Percentiles rank a stretch among this genome's conserved stretches.
These are phyloP conservation scores for Beauveria australis DNA, from an alignment of 2,329 filamentous ascomycete genomes.

Conservation along the genomic window DNA sequence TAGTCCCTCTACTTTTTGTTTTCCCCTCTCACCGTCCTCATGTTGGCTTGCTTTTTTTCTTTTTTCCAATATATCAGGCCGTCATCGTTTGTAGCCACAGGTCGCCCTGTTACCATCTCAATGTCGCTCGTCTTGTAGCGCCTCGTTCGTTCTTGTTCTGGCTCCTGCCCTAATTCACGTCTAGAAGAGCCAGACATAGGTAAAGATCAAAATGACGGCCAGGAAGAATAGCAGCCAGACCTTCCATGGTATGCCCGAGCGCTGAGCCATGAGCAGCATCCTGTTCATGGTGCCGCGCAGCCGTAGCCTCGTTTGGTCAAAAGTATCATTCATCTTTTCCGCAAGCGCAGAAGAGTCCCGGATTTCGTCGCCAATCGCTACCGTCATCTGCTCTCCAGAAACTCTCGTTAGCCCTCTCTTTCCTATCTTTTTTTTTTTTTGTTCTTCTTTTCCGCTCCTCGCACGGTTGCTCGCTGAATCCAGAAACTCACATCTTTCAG, in stretches of 20 bases:
- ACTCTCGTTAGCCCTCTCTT: slow-evolving; percentile 9
- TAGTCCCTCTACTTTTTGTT: neutral
- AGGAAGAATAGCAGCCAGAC: slow-evolving; percentile 88
- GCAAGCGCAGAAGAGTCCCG: slow-evolving; percentile 79
- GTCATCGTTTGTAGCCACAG: neutral
- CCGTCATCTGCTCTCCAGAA: slow-evolving; percentile 57
- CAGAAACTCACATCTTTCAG: slow-evolving; percentile 68
- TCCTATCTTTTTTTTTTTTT: neutral
- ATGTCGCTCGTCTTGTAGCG: neutral
- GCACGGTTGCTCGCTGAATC: neutral
- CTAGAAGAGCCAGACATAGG: slow-evolving; percentile 85
- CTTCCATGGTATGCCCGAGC: slow-evolving; percentile 91
- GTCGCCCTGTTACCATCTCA: neutral
- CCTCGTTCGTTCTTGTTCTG: neutral
- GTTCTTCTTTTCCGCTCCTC: too few relatives aligned
- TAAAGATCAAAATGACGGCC: slow-evolving; percentile 73
- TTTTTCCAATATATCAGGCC: too few relatives aligned
- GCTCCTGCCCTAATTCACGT: neutral
- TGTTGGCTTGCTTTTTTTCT: neutral
- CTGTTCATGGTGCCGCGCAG: slow-evolving; percentile 91
- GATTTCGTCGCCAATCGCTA: slow-evolving; percentile 93
- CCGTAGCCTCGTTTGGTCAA: slow-evolving; percentile 74
- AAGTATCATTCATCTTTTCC: slow-evolving; percentile 92
- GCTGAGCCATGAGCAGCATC: slow-evolving; percentile 92
- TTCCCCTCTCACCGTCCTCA: neutral